Conservation (phyloP, 1,284 basidiomycete species). For the Ceratobasidium sp. region DNA sequence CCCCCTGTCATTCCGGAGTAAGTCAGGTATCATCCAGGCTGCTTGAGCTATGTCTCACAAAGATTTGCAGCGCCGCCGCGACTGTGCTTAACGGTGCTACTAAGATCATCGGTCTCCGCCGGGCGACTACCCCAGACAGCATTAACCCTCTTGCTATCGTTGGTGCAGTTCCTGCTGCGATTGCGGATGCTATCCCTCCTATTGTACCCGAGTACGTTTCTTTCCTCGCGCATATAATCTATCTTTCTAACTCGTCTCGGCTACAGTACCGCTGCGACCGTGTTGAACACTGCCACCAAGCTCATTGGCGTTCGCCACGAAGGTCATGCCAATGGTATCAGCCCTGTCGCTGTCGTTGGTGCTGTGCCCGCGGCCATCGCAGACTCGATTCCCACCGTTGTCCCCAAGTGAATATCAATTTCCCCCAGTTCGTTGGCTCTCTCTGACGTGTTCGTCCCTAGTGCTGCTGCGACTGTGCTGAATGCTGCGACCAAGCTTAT, state of each 20-base stretch:
- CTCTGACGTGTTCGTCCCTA: not conserved
- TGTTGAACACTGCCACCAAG: not conserved
- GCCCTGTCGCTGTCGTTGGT: not conserved
- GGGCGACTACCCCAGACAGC: not conserved
- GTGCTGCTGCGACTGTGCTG: constrained; percentile 13
- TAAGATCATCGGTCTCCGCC: not conserved
- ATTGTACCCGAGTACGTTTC: constrained; percentile 10
- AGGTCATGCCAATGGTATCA: no score
- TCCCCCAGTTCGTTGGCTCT: not conserved
- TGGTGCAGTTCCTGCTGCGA: not conserved
- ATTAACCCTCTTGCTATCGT: not conserved
- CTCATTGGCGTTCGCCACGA: not conserved
- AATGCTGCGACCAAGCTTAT: constrained; percentile 19
- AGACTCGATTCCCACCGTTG: not conserved
- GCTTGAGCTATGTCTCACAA: not conserved
- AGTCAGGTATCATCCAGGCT: not conserved
- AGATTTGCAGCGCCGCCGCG: not conserved
- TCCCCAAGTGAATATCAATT: constrained; percentile 2
- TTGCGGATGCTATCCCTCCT: not conserved
- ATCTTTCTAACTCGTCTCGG: not conserved
- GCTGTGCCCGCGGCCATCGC: constrained; percentile 7
- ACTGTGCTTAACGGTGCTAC: not conserved
- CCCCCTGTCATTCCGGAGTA: not conserved
- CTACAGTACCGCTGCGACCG: not conserved
- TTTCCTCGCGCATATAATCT: no score